Evolutionary conservation across 23 red algal genomes (phyloP).

Genomic region (Chondrus crispus): DNA sequence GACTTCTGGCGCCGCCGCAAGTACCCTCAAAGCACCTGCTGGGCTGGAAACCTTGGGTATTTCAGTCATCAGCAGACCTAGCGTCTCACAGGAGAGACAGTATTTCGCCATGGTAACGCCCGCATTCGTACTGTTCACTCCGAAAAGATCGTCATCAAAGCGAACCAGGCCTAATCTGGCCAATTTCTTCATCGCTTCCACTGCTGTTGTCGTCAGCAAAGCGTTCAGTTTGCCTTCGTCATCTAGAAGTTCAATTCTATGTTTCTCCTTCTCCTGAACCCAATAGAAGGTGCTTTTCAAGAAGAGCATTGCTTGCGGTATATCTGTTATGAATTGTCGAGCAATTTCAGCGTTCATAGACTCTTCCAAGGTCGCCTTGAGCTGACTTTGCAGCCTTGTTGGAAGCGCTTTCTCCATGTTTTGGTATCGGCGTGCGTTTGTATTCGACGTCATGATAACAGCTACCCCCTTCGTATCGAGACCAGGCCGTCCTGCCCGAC

Average conservation of each 20-base stretch:
- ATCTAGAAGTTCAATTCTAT: neutral
- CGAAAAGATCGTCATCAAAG: constrained; percentile 44
- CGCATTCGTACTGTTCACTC: constrained; percentile 1
- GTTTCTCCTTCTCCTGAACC: constrained; percentile 4
- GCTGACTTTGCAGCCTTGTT: constrained; percentile 27
- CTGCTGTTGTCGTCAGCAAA: neutral
- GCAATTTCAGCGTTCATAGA: constrained; percentile 75
- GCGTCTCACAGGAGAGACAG: constrained; percentile 34
- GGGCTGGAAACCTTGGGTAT: constrained; percentile 22
- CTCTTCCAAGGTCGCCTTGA: constrained; percentile 15
- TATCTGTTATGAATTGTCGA: constrained; percentile 62
- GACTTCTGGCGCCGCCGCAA: constrained; percentile 17
- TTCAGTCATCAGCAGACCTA: constrained; percentile 1
- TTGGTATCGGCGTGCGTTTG: constrained; percentile 17
- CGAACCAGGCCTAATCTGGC: constrained; percentile 18
- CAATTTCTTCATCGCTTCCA: constrained; percentile 28
- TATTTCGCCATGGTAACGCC: constrained; percentile 41
- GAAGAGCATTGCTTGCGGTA: constrained; percentile 37
- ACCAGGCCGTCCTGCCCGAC: constrained; percentile 61
- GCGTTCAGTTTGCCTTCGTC: neutral
- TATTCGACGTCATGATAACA: constrained; percentile 66
- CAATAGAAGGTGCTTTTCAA: constrained; percentile 63
- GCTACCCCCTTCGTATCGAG: constrained; percentile 43
- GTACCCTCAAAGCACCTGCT: constrained; percentile 14
- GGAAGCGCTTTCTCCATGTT: constrained; percentile 3